phyloP scores from a whole-genome alignment of 2,329 filamentous ascomycete species.

The Cladorrhinum sp. region DNA sequence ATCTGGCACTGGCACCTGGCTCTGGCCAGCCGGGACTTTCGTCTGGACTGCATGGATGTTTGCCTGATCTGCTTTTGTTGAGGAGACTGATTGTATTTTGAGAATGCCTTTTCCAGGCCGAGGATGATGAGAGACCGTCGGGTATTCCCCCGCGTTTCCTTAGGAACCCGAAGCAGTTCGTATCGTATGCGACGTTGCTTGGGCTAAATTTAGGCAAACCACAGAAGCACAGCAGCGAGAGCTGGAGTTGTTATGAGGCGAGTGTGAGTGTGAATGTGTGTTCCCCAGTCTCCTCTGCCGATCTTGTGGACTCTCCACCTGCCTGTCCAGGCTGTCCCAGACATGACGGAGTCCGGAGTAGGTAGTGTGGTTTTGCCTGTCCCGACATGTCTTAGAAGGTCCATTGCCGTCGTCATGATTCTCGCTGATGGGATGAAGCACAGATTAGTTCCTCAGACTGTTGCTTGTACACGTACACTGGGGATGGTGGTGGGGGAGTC shows the following conservation, averaged over 20 bases:
- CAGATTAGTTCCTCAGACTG: background rate
- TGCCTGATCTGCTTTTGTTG: conserved; percentile 13
- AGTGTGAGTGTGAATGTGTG: background rate
- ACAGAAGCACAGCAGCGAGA: conserved; percentile 18
- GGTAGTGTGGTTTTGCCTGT: conserved; percentile 3
- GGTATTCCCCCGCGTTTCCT: conserved; percentile 8
- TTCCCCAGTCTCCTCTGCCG: conserved; percentile 12
- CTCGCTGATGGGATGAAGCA: background rate
- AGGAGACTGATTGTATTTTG: background rate
- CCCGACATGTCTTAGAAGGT: background rate
- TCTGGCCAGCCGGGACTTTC: too few species aligned
- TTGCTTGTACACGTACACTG: background rate
- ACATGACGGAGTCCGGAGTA: conserved; percentile 11
- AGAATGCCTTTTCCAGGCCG: too few species aligned
- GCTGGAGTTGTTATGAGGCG: background rate
- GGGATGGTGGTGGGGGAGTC: background rate
- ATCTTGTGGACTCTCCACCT: conserved; percentile 22
- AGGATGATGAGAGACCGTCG: background rate
- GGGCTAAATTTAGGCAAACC: conserved; percentile 26
- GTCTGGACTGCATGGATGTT: conserved; percentile 8
- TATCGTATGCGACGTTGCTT: conserved; percentile 23
- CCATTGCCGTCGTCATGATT: conserved; percentile 1
- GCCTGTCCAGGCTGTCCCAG: conserved; percentile 15
- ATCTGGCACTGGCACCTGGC: too few species aligned
- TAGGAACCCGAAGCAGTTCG: conserved; percentile 1